Conservation (phyloP, 2,329 filamentous ascomycete genomes). For the Aspergillus sojae region DNA sequence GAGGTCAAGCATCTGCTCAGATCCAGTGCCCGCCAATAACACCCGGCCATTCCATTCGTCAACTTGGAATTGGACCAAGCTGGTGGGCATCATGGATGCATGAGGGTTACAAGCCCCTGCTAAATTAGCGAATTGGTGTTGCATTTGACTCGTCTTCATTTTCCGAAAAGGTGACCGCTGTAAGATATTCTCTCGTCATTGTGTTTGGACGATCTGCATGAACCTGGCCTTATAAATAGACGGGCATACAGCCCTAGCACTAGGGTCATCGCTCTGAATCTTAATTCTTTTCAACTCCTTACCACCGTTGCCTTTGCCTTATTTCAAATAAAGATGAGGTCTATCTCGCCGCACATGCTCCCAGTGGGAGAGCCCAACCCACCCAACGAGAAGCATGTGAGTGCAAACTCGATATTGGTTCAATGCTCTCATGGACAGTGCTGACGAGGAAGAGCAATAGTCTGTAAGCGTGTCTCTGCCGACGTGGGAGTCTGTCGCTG, state of each 20-base stretch:
- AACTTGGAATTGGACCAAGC: background rate
- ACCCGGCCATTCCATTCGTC: background rate
- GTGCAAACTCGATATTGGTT: background rate
- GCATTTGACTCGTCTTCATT: background rate
- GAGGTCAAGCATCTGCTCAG: background rate
- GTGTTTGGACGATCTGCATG: background rate
- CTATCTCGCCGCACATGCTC: background rate
- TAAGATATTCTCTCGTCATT: background rate
- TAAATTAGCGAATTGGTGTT: background rate
- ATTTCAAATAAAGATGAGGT: background rate
- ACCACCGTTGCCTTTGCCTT: background rate
- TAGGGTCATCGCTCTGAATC: background rate
- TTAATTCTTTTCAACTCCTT: background rate
- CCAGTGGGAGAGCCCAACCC: background rate
- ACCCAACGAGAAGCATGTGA: conserved; percentile 2
- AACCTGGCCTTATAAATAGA: background rate
- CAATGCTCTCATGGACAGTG: background rate
- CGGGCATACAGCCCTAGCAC: background rate
- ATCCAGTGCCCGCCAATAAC: background rate
- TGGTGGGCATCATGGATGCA: background rate
- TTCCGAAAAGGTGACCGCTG: background rate
- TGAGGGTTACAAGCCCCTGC: background rate
- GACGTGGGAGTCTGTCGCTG: conserved; percentile 10
- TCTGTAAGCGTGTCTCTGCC: conserved; percentile 14
- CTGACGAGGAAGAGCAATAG: background rate